Conservation (phyloP, 805 yeast genomes). For the Candida xyloterini region DNA sequence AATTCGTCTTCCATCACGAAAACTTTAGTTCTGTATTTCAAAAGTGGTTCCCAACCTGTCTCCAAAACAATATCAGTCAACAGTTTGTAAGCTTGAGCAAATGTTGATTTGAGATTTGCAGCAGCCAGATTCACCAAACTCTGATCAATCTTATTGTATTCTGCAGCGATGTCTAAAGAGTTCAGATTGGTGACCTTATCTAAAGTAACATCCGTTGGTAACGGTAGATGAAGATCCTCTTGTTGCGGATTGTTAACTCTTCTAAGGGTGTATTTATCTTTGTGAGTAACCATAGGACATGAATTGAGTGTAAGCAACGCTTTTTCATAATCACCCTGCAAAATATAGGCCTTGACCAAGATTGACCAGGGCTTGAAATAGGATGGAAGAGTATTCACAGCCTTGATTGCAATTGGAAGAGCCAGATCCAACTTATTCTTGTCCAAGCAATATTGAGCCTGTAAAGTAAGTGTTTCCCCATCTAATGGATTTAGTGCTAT, state of each 20-base stretch:
- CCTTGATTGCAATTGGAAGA: slow-evolving; percentile 54
- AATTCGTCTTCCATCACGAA: slow-evolving; percentile 71
- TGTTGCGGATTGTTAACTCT: slow-evolving; percentile 53
- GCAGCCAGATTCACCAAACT: slow-evolving; percentile 63
- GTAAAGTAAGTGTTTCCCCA: slow-evolving; percentile 50
- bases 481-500: slow-evolving; percentile 49
- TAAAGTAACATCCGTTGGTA: slow-evolving; percentile 70
- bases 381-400: slow-evolving; percentile 71
- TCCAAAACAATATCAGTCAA: slow-evolving; percentile 62
- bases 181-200: slow-evolving; percentile 67
- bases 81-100: slow-evolving; percentile 55
- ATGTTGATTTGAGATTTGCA: slow-evolving; percentile 58
- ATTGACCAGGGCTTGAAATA: slow-evolving; percentile 73
- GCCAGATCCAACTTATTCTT: slow-evolving; percentile 57
- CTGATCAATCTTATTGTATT: slow-evolving; percentile 64
- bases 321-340: slow-evolving; percentile 62
- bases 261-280: slow-evolving; percentile 60
- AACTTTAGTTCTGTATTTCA: slow-evolving; percentile 56
- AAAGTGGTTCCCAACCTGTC: slow-evolving; percentile 70
- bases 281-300: slow-evolving; percentile 77
- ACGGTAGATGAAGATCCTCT: slow-evolving; percentile 66
- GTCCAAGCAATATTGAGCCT: slow-evolving; percentile 54
- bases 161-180: slow-evolving; percentile 60
- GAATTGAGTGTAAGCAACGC: slow-evolving; percentile 72
- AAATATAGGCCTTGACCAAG: slow-evolving; percentile 61